Conservation (phyloP, 2,329 filamentous ascomycete genomes). For the Aspergillus spinulosporus region DNA sequence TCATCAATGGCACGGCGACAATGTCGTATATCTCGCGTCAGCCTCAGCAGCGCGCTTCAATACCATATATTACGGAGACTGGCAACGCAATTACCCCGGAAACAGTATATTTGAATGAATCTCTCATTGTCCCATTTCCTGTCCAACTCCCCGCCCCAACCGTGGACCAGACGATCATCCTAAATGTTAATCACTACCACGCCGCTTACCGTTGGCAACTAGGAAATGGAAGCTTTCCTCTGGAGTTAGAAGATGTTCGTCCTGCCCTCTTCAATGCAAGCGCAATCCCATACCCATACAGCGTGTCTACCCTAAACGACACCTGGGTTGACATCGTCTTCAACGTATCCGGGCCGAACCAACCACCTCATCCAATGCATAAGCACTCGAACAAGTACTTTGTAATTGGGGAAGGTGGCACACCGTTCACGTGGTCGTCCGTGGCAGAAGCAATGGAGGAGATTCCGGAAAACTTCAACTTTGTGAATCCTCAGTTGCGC, state of each 20-base stretch:
- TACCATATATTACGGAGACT: conserved; percentile 52
- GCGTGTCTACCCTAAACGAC: conserved; percentile 41
- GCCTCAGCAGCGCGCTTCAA: conserved; percentile 26
- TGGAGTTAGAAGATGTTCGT: conserved; percentile 25
- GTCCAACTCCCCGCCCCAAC: conserved; percentile 44
- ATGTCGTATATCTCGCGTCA: conserved; percentile 43
- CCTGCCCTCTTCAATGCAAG: conserved; percentile 31
- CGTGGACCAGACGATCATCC: conserved; percentile 44
- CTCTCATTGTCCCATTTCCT: conserved; percentile 50
- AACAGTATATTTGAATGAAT: conserved; percentile 50
- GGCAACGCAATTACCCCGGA: conserved; percentile 46
- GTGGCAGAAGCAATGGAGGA: conserved; percentile 56
- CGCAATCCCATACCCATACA: conserved; percentile 26
- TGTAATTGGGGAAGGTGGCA: conserved; percentile 55
- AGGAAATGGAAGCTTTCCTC: conserved; percentile 27
- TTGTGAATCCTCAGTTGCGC: conserved; percentile 56
- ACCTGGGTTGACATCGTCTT: conserved; percentile 56
- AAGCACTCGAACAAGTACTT: conserved; percentile 66
- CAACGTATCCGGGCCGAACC: conserved; percentile 38
- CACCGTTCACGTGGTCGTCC: conserved; percentile 53
- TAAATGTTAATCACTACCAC: conserved; percentile 25
- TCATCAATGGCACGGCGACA: conserved; percentile 55
- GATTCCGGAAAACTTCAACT: conserved; percentile 57
- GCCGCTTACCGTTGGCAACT: conserved; percentile 30
- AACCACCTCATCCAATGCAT: conserved; percentile 63